Evolutionary conservation across 2,329 filamentous ascomycete genomes (phyloP).

Genomic region (Pyricularia pennisetigena): DNA sequence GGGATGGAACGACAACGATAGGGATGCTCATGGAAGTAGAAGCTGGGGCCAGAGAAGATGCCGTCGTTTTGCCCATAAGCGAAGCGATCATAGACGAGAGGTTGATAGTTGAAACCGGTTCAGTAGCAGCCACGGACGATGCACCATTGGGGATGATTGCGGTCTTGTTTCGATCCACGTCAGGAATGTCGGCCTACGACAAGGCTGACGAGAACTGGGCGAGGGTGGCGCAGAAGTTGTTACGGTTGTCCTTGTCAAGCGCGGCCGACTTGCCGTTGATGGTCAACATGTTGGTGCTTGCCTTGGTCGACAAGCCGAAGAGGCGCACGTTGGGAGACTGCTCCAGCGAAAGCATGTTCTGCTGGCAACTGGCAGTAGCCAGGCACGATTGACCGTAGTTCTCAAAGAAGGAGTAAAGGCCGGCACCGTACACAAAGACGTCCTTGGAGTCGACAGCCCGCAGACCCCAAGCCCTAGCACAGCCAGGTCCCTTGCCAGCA

Average conservation of each 20-base stretch:
- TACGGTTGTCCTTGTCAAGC: constrained; percentile 51
- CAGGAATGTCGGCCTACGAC: not conserved
- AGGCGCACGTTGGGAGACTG: constrained; percentile 49
- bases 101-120: not conserved
- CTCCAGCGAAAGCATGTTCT: constrained; percentile 67
- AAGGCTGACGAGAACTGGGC: constrained; percentile 31
- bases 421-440: constrained; percentile 61
- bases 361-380: constrained; percentile 58
- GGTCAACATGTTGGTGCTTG: constrained; percentile 62
- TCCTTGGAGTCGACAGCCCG: constrained; percentile 59
- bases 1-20: not conserved
- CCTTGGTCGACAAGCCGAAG: constrained; percentile 66
- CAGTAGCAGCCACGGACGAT: not conserved
- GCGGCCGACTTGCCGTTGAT: constrained; percentile 44
- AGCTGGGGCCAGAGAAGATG: not conserved
- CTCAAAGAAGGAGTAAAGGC: constrained; percentile 75
- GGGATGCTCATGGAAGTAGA: not conserved
- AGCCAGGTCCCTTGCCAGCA: constrained; percentile 26
- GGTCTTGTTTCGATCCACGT: not conserved
- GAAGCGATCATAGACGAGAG: constrained; percentile 7
- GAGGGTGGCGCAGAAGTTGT: constrained; percentile 54
- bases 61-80: constrained; percentile 4
- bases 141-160: not conserved
- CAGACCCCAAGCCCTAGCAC: constrained; percentile 70
- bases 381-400: constrained; percentile 70